Base-by-base conservation (phyloP, 2,329 filamentous ascomycete genomes). In the Trichoderma sp. region DNA sequence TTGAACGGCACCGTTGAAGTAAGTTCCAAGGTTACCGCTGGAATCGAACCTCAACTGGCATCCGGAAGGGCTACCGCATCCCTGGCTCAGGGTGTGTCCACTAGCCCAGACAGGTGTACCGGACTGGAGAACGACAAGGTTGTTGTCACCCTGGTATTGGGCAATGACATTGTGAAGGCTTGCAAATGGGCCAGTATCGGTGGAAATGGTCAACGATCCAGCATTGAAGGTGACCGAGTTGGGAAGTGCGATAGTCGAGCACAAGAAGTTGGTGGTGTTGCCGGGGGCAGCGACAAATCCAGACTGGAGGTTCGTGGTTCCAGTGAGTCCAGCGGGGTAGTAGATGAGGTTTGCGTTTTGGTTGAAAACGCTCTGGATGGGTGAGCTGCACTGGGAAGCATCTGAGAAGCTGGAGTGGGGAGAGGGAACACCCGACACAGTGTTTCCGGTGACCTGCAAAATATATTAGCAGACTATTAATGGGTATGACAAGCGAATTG, bases 251-350 rank as follows among this genome's bases (percentile, higher is more conserved):
- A 72, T 59, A 30, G 58, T 72, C 15, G 74, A 73, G 70, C 76
- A 78, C 39, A 77, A 69, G 73, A 77, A 78, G 64, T 76, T 76
- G 57, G 74, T 77, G 17, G 71, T 71, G 68, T 78, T 78, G 47
- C 70, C 66, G 8, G 73, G 47, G 15, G 75, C 71, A 13, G 71
- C 67, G 7, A 71, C 72, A 53, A 78, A 78, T 11, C 75, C 73
- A 15, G 73, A 43, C 63, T 78, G 75, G 26, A 78, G 70, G 17
- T 50, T 74, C 26, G 71, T 65, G 2, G 74, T 47, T 12, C 75
- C 75, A 15, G 57, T 68, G 3, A 78, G 68, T 7, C 75, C 75
- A 6, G 75, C 57, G 3, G 71, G 64, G 59, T 75, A 76, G 67
- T 74, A 74, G 28, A 78, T 72, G 23, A 77, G 71, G 28, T 77